phyloP scores from a whole-genome alignment of 768 basidiomycete species.

The Pisolithus marmoratus region DNA sequence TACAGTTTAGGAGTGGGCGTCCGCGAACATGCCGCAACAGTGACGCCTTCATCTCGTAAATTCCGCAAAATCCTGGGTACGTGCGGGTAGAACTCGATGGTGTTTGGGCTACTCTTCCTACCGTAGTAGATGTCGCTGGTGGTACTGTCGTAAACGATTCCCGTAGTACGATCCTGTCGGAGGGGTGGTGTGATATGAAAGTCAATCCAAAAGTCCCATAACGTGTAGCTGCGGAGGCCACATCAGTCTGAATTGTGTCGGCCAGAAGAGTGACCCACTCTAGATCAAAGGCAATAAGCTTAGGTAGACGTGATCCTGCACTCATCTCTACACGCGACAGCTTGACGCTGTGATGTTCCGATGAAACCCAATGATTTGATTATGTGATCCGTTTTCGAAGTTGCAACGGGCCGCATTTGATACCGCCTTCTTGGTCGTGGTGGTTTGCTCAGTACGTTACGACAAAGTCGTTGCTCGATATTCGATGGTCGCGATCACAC shows the following conservation, averaged over 20 bases:
- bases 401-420: no score
- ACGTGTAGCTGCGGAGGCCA: conserved; percentile 56
- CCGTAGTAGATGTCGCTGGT: neutral
- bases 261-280: conserved; percentile 45
- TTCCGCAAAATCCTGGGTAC: conserved; percentile 68
- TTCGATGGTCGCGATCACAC: no score
- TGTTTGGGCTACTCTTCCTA: conserved; percentile 5
- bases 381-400: neutral
- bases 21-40: conserved; percentile 70
- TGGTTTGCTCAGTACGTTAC: no score
- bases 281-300: conserved; percentile 74
- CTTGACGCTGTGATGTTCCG: no score
- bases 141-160: conserved; percentile 20
- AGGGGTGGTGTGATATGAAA: conserved; percentile 63
- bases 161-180: conserved; percentile 32
- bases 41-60: conserved; percentile 42
- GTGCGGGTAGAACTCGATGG: conserved; percentile 68
- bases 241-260: conserved; percentile 1
- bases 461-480: no score
- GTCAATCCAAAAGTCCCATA: conserved; percentile 88
- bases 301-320: conserved; percentile 36
- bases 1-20: conserved; percentile 67
- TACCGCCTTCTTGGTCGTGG: no score
- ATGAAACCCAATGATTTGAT: no score
- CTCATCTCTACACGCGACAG: neutral